A percentile compares a stretch with the other conserved stretches of the same genome.
These are phyloP conservation scores for Diplodia seriata DNA, from an alignment of 2,329 filamentous ascomycete genomes.

Conservation along the genomic window DNA sequence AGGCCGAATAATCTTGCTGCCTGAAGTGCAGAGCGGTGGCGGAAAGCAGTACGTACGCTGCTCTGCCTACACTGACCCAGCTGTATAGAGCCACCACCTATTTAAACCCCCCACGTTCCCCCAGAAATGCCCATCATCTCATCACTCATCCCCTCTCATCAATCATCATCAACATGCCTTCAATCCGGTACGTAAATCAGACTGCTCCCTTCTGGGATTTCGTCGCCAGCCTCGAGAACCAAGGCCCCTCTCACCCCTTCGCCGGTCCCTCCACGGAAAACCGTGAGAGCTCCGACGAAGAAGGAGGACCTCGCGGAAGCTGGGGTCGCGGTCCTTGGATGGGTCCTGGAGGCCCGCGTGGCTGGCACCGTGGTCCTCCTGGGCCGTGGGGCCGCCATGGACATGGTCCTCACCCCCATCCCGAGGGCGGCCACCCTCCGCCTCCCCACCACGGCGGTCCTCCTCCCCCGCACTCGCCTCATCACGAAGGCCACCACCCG, in stretches of 20 bases:
- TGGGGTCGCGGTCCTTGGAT: constrained; percentile 44
- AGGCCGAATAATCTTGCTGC: constrained; percentile 21
- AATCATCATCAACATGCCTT: constrained; percentile 55
- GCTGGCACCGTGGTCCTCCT: constrained; percentile 35
- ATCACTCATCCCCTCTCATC: constrained; percentile 18
- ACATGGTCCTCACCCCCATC: constrained; percentile 17
- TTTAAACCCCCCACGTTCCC: constrained; percentile 1
- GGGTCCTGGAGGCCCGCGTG: constrained; percentile 35
- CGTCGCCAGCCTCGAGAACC: constrained; percentile 58
- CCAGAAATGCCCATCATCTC: constrained; percentile 8
- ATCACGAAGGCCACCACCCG: constrained; percentile 35
- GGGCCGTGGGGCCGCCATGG: constrained; percentile 37
- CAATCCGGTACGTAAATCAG: constrained; percentile 61
- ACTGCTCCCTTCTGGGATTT: constrained; percentile 64
- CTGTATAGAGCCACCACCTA: constrained; percentile 12
- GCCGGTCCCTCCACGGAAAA: constrained; percentile 41
- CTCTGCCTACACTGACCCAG: constrained; percentile 23
- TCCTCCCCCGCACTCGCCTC: constrained; percentile 33
- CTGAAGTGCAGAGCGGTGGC: constrained; percentile 20
- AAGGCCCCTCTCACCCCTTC: constrained; percentile 54
- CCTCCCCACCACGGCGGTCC: constrained; percentile 31
- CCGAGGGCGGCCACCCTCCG: constrained; percentile 38
- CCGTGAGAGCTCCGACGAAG: constrained; percentile 38
- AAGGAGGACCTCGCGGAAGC: constrained; percentile 40
- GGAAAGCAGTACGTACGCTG: constrained; percentile 26